Conservation (phyloP, 2,329 filamentous ascomycete genomes). For the Clonostachys byssicola region DNA sequence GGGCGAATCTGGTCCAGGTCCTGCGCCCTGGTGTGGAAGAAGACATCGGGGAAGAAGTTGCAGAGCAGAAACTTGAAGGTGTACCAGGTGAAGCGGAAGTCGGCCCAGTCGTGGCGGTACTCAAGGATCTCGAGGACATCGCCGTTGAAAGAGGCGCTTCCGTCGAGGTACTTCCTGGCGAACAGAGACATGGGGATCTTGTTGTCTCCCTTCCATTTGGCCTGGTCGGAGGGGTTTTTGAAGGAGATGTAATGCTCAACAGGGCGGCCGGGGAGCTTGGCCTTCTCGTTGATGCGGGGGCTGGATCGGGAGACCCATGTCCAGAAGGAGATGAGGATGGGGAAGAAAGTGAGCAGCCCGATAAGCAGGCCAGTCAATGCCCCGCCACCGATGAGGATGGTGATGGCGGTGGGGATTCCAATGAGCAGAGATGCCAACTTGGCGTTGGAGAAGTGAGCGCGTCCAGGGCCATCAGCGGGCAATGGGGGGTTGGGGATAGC, state of each 20-base stretch:
- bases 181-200: constrained; percentile 92
- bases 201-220: constrained; percentile 71
- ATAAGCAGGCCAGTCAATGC: constrained; percentile 90
- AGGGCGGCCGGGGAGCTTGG: constrained; percentile 76
- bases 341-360: constrained; percentile 70
- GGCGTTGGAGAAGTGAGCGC: constrained; percentile 83
- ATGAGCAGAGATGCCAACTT: constrained; percentile 67
- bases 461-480: constrained; percentile 81
- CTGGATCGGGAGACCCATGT: constrained; percentile 73
- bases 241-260: constrained; percentile 89
- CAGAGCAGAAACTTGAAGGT: constrained; percentile 85
- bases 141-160: constrained; percentile 91
- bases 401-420: constrained; percentile 72
- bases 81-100: constrained; percentile 84
- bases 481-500: constrained; percentile 95
- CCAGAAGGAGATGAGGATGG: constrained; percentile 82
- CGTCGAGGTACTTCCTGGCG: constrained; percentile 96
- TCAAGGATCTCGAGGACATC: constrained; percentile 86
- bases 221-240: constrained; percentile 55
- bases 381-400: constrained; percentile 81
- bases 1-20: constrained; percentile 95
- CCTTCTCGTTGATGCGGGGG: constrained; percentile 91
- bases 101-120: constrained; percentile 95
- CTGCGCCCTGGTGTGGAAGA: constrained; percentile 77
- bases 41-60: constrained; percentile 77